phyloP scores from a whole-genome alignment of 176 grass and related monocot species.

The Chrysopogon serrulatus region DNA sequence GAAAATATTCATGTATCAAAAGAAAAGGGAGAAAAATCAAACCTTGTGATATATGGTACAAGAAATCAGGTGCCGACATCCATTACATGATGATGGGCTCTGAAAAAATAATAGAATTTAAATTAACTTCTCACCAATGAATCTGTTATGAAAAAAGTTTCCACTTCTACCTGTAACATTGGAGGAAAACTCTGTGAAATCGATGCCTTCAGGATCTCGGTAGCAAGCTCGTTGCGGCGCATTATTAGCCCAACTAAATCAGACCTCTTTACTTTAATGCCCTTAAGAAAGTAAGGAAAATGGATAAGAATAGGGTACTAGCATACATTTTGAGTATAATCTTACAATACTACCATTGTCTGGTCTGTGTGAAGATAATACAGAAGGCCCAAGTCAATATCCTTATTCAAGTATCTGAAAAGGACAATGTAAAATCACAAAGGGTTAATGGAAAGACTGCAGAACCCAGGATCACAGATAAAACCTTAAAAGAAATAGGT shows the following conservation, averaged over 20 bases:
- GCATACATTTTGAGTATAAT: constrained; percentile 20
- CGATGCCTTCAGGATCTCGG: constrained; percentile 87
- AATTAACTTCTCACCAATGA: constrained; percentile 18
- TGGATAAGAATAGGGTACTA: constrained; percentile 18
- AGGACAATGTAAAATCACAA: constrained; percentile 9
- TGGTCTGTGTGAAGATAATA: constrained; percentile 95
- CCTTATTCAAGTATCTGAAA: constrained; percentile 81
- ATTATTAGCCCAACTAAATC: constrained; percentile 90
- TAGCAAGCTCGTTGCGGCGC: constrained; percentile 92
- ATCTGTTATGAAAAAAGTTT: background rate
- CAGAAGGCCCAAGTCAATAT: constrained; percentile 84
- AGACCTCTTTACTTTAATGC: constrained; percentile 80
- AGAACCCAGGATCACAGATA: constrained; percentile 22
- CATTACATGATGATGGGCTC: constrained; percentile 71
- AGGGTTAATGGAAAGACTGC: constrained; percentile 15
- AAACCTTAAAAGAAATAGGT: background rate
- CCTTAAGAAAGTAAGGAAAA: constrained; percentile 47
- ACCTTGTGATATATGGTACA: constrained; percentile 97
- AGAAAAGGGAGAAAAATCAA: background rate
- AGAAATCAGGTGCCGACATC: constrained; percentile 72
- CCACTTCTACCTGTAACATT: constrained; percentile 67
- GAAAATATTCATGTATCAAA: background rate
- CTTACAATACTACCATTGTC: constrained; percentile 63
- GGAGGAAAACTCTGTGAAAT: constrained; percentile 64
- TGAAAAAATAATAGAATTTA: constrained; percentile 29